Evolutionary conservation across 2,329 filamentous ascomycete genomes (phyloP).

Genomic region (Coniochaeta prunicola): DNA sequence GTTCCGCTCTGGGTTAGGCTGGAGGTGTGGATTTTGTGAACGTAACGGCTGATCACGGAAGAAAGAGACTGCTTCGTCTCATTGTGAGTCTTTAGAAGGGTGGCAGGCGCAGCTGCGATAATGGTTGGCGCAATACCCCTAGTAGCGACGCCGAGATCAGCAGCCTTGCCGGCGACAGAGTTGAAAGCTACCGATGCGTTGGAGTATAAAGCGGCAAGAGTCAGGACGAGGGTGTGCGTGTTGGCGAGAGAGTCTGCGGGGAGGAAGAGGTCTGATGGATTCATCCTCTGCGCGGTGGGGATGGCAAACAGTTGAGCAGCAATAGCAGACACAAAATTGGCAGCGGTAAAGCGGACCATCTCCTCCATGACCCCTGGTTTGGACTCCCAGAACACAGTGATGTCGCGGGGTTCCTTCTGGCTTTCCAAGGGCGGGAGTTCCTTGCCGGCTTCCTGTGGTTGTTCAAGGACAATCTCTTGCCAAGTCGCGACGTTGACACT

Average conservation of each 20-base stretch:
- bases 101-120: constrained; percentile 68
- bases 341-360: constrained; percentile 74
- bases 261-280: constrained; percentile 71
- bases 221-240: constrained; percentile 71
- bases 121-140: constrained; percentile 74
- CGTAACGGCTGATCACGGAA: constrained; percentile 54
- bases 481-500: constrained; percentile 81
- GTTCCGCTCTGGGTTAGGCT: constrained; percentile 62
- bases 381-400: constrained; percentile 62
- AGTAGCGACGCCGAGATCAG: constrained; percentile 67
- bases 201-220: constrained; percentile 74
- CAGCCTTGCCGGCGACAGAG: constrained; percentile 69
- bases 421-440: constrained; percentile 59
- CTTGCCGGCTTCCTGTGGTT: constrained; percentile 46
- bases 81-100: constrained; percentile 60
- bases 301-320: constrained; percentile 71
- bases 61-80: constrained; percentile 49
- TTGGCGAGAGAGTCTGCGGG: constrained; percentile 75
- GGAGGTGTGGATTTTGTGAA: constrained; percentile 66
- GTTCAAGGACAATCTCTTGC: constrained; percentile 79
- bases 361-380: constrained; percentile 49
- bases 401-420: constrained; percentile 42
- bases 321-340: constrained; percentile 81
- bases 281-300: constrained; percentile 67
- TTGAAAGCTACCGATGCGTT: constrained; percentile 84